Base-by-base conservation (phyloP, 2,329 filamentous ascomycete species). In the Pseudogymnoascus sp. region DNA sequence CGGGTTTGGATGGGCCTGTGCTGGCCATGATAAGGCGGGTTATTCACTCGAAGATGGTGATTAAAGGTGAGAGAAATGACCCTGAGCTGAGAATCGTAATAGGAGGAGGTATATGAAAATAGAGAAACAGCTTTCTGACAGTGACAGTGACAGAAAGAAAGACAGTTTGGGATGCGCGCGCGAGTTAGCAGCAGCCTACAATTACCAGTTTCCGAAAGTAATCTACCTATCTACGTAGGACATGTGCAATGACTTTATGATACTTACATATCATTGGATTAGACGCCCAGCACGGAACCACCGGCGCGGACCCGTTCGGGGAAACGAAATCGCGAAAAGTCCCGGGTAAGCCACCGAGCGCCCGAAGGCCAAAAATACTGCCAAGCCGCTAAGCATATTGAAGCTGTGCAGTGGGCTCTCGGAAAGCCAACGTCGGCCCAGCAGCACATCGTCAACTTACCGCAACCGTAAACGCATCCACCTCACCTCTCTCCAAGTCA, bases 1-100 rank as follows among this genome's bases (percentile, higher is more conserved):
- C 70, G 70, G 73, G 70, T 33, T 70, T 73, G 62, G 65, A 68
- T 11, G 72, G 65, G 68, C 78, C 68, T 1, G 60, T 62, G 60
- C 6, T 47, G 42, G 28, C 60, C 60, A 47, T 62, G 14, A 23
- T 50, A n/a, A 31, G 35, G 21, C 8, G 35, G 25, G 14, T 5
- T 11, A 18, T 25, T 59, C 61, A 28, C 28, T 37, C 25, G 44
- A 60, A 3, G 14, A 23, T 33, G 7, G 47, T 21, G n/a, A n/a
- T n/a, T n/a, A n/a, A n/a, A n/a, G n/a, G n/a, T n/a, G n/a, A n/a
- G n/a, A n/a, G n/a, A n/a, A n/a, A n/a, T n/a, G n/a, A n/a, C n/a
- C n/a, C n/a, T n/a, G n/a, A n/a, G n/a, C n/a, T n/a, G n/a, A n/a
- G n/a, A n/a, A n/a, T n/a, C n/a, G n/a, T n/a, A n/a, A n/a, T n/a